A percentile compares a stretch with the other conserved stretches of the same genome.
Conservation (phyloP, 768 basidiomycete genomes). For the Butyriboletus loyo region DNA sequence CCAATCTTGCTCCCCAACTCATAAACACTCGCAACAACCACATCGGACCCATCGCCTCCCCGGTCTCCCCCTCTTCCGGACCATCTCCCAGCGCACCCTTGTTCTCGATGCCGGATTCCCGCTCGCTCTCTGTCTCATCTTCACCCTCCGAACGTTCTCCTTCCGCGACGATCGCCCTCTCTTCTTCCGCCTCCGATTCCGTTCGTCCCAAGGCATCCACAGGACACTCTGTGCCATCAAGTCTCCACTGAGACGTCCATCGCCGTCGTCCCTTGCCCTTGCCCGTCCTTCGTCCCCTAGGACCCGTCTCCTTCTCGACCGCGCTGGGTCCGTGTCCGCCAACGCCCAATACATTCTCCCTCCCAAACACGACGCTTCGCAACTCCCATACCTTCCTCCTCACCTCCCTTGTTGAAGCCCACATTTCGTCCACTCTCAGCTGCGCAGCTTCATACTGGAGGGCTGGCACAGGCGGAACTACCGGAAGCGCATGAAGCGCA, state of each 20-base stretch:
- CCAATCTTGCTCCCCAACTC: slow-evolving; percentile 70
- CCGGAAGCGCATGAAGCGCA: slow-evolving; percentile 34
- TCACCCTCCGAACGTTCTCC: slow-evolving; percentile 31
- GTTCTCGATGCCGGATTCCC: slow-evolving; percentile 22
- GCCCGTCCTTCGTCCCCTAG: slow-evolving; percentile 29
- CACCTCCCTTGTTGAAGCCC: slow-evolving; percentile 59
- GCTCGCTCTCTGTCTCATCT: slow-evolving; percentile 30
- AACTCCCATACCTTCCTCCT: slow-evolving; percentile 62
- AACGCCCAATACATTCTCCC: slow-evolving; percentile 44
- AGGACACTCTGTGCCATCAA: slow-evolving; percentile 57
- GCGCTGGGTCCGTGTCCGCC: slow-evolving; percentile 34
- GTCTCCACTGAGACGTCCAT: slow-evolving; percentile 52
- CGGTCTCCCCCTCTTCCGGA: slow-evolving; percentile 42
- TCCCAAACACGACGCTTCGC: slow-evolving; percentile 69
- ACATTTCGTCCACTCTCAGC: slow-evolving; percentile 61
- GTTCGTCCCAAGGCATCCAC: slow-evolving; percentile 71
- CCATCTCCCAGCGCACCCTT: slow-evolving; percentile 12
- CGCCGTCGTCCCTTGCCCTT: slow-evolving; percentile 53
- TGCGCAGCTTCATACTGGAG: slow-evolving; percentile 72
- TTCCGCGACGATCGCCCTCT: slow-evolving; percentile 36
- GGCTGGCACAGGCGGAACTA: slow-evolving; percentile 31
- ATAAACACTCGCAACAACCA: slow-evolving; percentile 77
- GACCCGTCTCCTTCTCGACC: slow-evolving; percentile 49
- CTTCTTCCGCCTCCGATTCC: slow-evolving; percentile 76
- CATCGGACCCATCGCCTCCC: slow-evolving; percentile 65